A percentile compares a stretch with the other conserved stretches of the same genome.
phyloP scores from a whole-genome alignment of 164 flowering plant genomes.

The Vitis amurensis region DNA sequence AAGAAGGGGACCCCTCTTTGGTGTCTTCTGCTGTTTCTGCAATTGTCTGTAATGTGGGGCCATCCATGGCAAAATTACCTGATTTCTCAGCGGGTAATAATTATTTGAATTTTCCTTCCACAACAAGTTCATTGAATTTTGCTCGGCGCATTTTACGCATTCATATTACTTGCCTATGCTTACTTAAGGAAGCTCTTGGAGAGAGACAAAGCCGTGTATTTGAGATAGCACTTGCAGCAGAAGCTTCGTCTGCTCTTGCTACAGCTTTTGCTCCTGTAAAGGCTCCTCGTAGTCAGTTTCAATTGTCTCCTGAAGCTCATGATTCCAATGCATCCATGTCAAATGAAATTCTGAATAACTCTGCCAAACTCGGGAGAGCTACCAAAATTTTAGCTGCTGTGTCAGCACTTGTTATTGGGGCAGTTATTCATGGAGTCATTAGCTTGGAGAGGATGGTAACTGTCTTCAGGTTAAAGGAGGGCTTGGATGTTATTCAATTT shows the following conservation, averaged over 20 bases:
- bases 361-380: conserved; percentile 58
- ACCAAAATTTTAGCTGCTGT: conserved; percentile 73
- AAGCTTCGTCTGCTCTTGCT: conserved; percentile 75
- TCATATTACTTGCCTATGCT: conserved; percentile 69
- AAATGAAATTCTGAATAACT: conserved; percentile 47
- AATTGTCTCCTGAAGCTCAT: conserved; percentile 64
- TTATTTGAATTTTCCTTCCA: conserved; percentile 41
- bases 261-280: conserved; percentile 67
- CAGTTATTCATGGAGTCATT: conserved; percentile 76
- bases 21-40: conserved; percentile 95
- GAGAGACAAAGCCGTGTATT: conserved; percentile 91
- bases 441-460: conserved; percentile 89
- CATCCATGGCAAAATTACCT: conserved; percentile 55
- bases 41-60: conserved; percentile 72
- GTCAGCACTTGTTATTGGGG: conserved; percentile 84
- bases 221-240: conserved; percentile 93
- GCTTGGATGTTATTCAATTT: conserved; percentile 77
- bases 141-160: conserved; percentile 67
- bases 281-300: conserved; percentile 69
- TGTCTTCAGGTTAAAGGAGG: conserved; percentile 79
- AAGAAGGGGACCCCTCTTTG: conserved; percentile 87
- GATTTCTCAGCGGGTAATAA: conserved; percentile 56
- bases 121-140: conserved; percentile 41
- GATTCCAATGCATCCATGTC: conserved; percentile 57
- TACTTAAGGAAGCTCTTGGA: conserved; percentile 93